Evolutionary conservation across 768 basidiomycete genomes (phyloP).

Genomic region (Gloeopeniophorella convolvens): DNA sequence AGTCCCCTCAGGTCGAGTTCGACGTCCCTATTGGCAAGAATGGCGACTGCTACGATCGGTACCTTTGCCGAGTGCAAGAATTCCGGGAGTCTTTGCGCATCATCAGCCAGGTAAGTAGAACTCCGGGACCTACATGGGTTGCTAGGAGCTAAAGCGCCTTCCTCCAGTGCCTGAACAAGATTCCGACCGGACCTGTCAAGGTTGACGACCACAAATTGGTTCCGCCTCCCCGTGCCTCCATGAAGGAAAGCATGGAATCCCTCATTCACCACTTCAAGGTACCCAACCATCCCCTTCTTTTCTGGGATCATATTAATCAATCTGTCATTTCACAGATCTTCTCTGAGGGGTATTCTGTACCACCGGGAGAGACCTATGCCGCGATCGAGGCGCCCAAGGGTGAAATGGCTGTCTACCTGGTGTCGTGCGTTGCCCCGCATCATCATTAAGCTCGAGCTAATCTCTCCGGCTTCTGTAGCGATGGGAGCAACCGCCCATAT

Average conservation of each 20-base stretch:
- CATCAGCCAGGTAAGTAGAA: conserved; percentile 55
- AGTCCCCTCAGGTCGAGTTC: conserved; percentile 70
- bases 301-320: not conserved
- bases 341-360: conserved; percentile 95
- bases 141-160: not conserved
- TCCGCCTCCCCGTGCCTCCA: conserved; percentile 91
- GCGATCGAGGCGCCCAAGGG: conserved; percentile 99
- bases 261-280: conserved; percentile 99
- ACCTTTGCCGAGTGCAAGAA: conserved; percentile 96
- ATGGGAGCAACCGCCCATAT: conserved; percentile 94
- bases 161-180: conserved; percentile 88
- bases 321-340: conserved; percentile 54
- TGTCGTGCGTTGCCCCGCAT: conserved; percentile 55
- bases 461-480: conserved; percentile 37
- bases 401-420: conserved; percentile 98
- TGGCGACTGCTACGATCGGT: conserved; percentile 97
- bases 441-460: not conserved
- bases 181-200: conserved; percentile 86
- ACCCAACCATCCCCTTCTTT: conserved; percentile 3
- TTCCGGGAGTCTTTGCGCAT: conserved; percentile 93
- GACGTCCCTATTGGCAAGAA: conserved; percentile 95
- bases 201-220: conserved; percentile 97
- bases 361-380: conserved; percentile 91
- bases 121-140: not conserved
- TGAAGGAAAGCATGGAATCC: conserved; percentile 99